Evolutionary conservation across 2,329 filamentous ascomycete genomes (phyloP).

Genomic region (Endothia cerciana): DNA sequence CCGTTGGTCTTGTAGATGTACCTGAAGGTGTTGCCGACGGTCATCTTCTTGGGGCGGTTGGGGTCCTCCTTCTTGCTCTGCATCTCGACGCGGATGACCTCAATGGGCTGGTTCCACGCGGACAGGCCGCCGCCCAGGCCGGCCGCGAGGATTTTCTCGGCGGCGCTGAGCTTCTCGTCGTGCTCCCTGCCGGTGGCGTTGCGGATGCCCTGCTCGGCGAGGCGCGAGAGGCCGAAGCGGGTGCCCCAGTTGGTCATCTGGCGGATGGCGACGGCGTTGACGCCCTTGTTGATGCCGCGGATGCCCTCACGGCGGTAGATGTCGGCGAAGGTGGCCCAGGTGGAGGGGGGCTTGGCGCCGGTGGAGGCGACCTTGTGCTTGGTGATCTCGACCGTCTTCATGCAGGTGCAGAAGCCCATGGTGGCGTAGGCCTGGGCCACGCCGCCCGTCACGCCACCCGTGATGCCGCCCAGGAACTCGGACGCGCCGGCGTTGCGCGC

Average conservation of each 20-base stretch:
- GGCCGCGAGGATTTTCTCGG: conserved; percentile 88
- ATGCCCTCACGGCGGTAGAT: conserved; percentile 97
- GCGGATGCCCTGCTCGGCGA: conserved; percentile 89
- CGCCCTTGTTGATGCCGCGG: conserved; percentile 94
- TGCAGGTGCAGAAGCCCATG: conserved; percentile 99
- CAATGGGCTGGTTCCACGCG: conserved; percentile 99
- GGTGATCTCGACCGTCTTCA: conserved; percentile 99
- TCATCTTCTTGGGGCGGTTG: conserved; percentile 99
- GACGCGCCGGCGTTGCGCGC: conserved; percentile 80
- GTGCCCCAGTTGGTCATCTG: conserved; percentile 99
- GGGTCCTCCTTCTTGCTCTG: conserved; percentile 98
- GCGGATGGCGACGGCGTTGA: conserved; percentile 97
- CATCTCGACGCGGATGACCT: conserved; percentile 99
- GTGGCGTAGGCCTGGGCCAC: conserved; percentile 98
- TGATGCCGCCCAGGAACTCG: conserved; percentile 87
- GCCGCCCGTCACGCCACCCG: conserved; percentile 90
- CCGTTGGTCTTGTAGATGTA: conserved; percentile 95
- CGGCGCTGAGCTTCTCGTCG: conserved; percentile 73
- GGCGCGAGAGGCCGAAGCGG: conserved; percentile 88
- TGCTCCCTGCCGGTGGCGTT: conserved; percentile 77
- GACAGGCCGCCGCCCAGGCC: conserved; percentile 89
- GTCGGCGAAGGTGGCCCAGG: conserved; percentile 93
- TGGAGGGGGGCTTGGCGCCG: conserved; percentile 85
- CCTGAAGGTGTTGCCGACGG: conserved; percentile 78
- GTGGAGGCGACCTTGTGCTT: conserved; percentile 90